Evolutionary conservation across 2,329 filamentous ascomycete species (phyloP), one percentile per base, ranked within the genome.

Genomic region (Paracoccidioides lutzii): DNA sequence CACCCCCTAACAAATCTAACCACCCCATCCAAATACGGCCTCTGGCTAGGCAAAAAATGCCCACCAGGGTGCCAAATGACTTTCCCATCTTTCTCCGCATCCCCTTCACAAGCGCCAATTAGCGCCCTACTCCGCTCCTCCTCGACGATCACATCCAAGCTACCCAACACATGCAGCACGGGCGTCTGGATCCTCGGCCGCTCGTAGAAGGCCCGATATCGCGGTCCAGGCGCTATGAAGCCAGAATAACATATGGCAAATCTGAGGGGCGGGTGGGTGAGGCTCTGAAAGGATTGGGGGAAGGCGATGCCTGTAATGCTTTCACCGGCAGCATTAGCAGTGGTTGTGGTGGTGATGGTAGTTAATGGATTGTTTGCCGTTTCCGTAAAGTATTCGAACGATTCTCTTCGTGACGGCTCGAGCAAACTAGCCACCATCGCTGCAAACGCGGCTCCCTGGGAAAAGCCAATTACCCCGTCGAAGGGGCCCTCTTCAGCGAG

Each of bases 71-170:
- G 89, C 63, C 85, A 81, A 53, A 85, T 76, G 53, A 81, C 76
- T 62, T 73, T 78, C 45, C 70, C 73, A 55, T 77, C 75, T 46
- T 67, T 71, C 61, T 79, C 63, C 66, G 60, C 81, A 75, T 65
- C 76, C 48, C 76, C 76, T 59, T 68, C 78, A 68, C 83, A 88
- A 49, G 78, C 76, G 30, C 89, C 82, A 2, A 87, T 77, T 57
- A 96, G 71, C 28, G 75, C 79, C 63, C 80, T 75, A 67, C 82
- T 88, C 65, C 88, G 76, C 54, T 71, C 71, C 74, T 96, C 90
- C 37, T 90, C 87, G 0, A 97, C 90, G 0, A 96, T 88, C 2
- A 85, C 88, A 73, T 96, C 91, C 62, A 95, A 74, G 54, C 82
- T 85, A 0, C 91, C 91, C 32, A 95, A 69, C 62, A 90, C 85